These are phyloP conservation scores for Triticum monococcum DNA, from an alignment of 176 grass and related monocot genomes.

Conservation along the genomic window DNA sequence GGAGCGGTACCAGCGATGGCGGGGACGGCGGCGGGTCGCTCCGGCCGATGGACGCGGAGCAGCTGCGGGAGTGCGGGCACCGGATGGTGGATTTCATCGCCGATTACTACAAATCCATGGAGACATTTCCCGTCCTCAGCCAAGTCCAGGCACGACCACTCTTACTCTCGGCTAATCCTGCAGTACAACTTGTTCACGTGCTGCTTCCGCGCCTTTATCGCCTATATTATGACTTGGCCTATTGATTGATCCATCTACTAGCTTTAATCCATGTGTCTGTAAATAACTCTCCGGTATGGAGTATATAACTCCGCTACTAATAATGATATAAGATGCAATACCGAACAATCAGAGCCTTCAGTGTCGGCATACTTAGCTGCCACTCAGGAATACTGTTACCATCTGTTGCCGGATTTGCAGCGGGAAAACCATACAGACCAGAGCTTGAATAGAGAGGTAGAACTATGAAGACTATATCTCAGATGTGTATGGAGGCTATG, in stretches of 20 bases:
- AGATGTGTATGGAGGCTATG: not conserved
- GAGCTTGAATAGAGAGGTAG: not conserved
- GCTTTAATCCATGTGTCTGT: not conserved
- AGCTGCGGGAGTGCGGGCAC: conserved; percentile 68
- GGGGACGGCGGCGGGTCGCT: conserved; percentile 15
- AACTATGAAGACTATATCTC: not conserved
- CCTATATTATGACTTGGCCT: not conserved
- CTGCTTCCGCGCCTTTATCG: not conserved
- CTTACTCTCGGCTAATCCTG: not conserved
- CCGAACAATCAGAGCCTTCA: not conserved
- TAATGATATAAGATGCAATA: not conserved
- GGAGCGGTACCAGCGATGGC: not conserved
- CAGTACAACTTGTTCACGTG: not conserved
- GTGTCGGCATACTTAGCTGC: not conserved
- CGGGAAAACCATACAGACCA: not conserved
- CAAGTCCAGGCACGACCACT: conserved; percentile 50
- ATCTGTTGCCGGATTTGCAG: not conserved
- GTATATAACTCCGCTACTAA: not conserved
- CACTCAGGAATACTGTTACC: not conserved
- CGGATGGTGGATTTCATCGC: conserved; percentile 80
- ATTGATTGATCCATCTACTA: not conserved
- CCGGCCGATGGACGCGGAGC: conserved; percentile 70
- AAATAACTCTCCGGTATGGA: not conserved
- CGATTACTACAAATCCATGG: conserved; percentile 70
- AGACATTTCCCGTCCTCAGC: conserved; percentile 70